Evolutionary conservation across 106 monocot species (phyloP).

Genomic region (Cymbidium sinense): DNA sequence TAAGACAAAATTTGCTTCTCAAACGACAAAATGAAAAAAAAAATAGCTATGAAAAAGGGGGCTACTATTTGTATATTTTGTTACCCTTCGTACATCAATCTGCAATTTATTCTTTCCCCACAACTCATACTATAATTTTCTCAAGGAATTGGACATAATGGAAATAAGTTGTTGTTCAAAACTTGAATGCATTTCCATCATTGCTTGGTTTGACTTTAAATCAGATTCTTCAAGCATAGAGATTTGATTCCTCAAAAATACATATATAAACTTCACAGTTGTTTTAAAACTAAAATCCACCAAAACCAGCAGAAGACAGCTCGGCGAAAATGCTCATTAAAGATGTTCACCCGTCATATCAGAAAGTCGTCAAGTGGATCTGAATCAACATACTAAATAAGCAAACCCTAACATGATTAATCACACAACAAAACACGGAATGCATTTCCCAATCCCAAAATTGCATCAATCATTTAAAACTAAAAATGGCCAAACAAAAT

Average conservation of each 20-base stretch:
- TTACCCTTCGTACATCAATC: background rate
- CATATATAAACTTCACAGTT: background rate
- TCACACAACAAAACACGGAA: background rate
- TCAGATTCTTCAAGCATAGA: background rate
- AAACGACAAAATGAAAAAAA: too few species aligned
- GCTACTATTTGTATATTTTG: too few species aligned
- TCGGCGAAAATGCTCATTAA: background rate
- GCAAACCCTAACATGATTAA: background rate
- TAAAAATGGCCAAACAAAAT: background rate
- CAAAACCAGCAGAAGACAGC: background rate
- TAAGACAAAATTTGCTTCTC: too few species aligned
- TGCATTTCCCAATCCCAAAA: background rate
- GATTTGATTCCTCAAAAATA: background rate
- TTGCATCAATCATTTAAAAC: background rate
- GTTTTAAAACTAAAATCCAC: background rate
- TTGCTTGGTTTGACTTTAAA: background rate
- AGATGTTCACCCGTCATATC: background rate
- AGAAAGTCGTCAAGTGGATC: background rate
- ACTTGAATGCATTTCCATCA: background rate
- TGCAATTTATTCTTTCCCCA: background rate
- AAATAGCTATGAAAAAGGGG: too few species aligned
- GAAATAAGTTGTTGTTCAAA: background rate
- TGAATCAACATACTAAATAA: background rate
- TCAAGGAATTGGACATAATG: background rate
- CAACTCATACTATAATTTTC: too few species aligned